A percentile compares a stretch with the other conserved stretches of the same genome.
Conservation (phyloP, 192 early-diverging fungal species). For the Coemansia sp. region DNA sequence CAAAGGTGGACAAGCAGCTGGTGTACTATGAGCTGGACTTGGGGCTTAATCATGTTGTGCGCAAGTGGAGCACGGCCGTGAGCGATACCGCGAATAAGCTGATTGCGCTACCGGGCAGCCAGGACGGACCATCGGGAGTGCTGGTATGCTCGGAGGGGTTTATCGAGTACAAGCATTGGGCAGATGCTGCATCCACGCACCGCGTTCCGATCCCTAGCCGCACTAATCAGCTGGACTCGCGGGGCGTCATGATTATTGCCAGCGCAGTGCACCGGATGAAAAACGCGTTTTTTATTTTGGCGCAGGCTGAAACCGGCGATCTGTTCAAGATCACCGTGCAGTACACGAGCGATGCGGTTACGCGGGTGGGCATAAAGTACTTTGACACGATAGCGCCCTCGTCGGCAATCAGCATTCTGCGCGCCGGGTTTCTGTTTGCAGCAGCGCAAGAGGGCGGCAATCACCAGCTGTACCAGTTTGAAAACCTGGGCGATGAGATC, state of each 20-base stretch:
- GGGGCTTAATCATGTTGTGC: constrained; percentile 96
- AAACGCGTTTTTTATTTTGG: constrained; percentile 81
- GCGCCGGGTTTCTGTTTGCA: constrained; percentile 91
- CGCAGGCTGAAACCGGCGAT: constrained; percentile 91
- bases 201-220: constrained; percentile 82
- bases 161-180: constrained; percentile 84
- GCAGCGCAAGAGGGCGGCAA: constrained; percentile 84
- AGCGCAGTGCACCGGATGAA: constrained; percentile 90
- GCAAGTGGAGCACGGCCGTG: constrained; percentile 90
- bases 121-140: constrained; percentile 95
- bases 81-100: constrained; percentile 73
- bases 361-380: constrained; percentile 81
- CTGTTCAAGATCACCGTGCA: constrained; percentile 92
- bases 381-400: constrained; percentile 93
- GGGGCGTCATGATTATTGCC: constrained; percentile 76
- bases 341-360: constrained; percentile 59
- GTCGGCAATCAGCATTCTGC: constrained; percentile 76
- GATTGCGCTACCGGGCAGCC: constrained; percentile 73
- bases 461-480: constrained; percentile 91
- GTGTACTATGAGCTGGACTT: constrained; percentile 97
- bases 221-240: constrained; percentile 61
- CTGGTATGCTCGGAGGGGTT: constrained; percentile 90
- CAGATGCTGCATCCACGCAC: constrained; percentile 48
- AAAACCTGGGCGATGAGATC: constrained; percentile 87
- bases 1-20: constrained; percentile 80